Conservation (phyloP, 371 early-diverging fungal species). For the Actinomortierella ambigua region DNA sequence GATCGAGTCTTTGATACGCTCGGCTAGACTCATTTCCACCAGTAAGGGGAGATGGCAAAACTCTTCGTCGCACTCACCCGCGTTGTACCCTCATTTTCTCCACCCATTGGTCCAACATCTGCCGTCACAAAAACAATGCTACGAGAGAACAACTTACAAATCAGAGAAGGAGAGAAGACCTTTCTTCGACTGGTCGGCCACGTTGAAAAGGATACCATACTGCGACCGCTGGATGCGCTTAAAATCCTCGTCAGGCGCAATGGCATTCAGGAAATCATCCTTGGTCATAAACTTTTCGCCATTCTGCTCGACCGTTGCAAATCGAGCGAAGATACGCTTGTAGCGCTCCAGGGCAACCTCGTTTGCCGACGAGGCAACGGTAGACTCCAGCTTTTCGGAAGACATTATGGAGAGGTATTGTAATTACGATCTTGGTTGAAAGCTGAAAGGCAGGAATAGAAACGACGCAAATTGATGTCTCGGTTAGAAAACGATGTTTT, state of each 20-base stretch:
- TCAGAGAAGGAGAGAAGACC: constrained; percentile 74
- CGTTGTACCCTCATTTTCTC: too few relatives aligned
- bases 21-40: too few relatives aligned
- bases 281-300: constrained; percentile 68
- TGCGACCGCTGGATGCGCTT: constrained; percentile 64
- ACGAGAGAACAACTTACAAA: constrained; percentile 54
- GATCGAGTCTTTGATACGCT: too few relatives aligned
- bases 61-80: too few relatives aligned
- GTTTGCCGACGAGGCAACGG: background rate
- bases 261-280: constrained; percentile 72
- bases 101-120: too few relatives aligned
- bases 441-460: background rate
- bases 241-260: constrained; percentile 71
- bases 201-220: constrained; percentile 67
- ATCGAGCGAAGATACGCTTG: constrained; percentile 63
- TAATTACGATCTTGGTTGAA: constrained; percentile 11
- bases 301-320: constrained; percentile 65
- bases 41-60: too few relatives aligned
- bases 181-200: constrained; percentile 72
- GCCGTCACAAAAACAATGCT: too few relatives aligned
- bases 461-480: too few relatives aligned
- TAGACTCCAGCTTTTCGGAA: background rate
- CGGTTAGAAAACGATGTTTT: too few relatives aligned
- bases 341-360: constrained; percentile 48
- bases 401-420: too few relatives aligned